These are phyloP conservation scores for Cutaneotrichosporon spelunceum DNA, from an alignment of 1,284 basidiomycete genomes.

Conservation along the genomic window DNA sequence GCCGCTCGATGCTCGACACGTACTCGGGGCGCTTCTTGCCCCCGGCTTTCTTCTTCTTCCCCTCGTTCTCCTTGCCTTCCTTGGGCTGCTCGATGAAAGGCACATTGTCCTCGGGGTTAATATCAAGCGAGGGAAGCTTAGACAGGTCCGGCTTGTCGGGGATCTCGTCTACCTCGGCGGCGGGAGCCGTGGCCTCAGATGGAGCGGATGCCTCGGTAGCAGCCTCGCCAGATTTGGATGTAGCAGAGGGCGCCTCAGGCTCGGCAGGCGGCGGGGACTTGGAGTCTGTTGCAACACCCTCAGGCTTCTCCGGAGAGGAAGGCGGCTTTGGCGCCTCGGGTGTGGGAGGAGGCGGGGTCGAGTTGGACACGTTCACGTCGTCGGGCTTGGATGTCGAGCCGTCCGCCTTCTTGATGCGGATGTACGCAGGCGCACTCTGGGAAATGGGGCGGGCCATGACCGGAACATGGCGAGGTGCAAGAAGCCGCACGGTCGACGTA, in stretches of 20 bases:
- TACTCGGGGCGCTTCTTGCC: conserved; percentile 40
- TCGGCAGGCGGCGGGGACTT: conserved; percentile 28
- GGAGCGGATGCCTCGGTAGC: conserved; percentile 15
- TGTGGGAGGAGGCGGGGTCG: neutral
- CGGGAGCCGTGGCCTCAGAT: conserved; percentile 20
- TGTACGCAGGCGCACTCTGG: conserved; percentile 11
- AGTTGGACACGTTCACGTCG: neutral
- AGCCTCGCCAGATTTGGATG: conserved; percentile 6
- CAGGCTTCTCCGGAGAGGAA: conserved; percentile 36
- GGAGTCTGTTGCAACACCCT: conserved; percentile 29
- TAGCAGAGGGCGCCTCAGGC: conserved; percentile 23
- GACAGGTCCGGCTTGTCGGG: conserved; percentile 37
- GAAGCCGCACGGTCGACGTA: conserved; percentile 16
- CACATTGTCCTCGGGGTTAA: conserved; percentile 40
- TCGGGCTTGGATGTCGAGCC: conserved; percentile 13
- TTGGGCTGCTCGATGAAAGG: conserved; percentile 32
- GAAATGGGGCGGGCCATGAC: conserved; percentile 16
- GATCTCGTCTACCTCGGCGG: conserved; percentile 15
- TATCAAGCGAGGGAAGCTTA: conserved; percentile 51
- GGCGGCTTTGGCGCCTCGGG: conserved; percentile 18
- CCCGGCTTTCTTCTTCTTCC: conserved; percentile 20
- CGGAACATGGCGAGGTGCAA: neutral
- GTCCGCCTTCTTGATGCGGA: conserved; percentile 25
- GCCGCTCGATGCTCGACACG: conserved; percentile 66
- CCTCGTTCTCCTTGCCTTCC: conserved; percentile 26